Evolutionary conservation across 208 protist species (phyloP).

Genomic region (Acanthamoeba royreba): DNA sequence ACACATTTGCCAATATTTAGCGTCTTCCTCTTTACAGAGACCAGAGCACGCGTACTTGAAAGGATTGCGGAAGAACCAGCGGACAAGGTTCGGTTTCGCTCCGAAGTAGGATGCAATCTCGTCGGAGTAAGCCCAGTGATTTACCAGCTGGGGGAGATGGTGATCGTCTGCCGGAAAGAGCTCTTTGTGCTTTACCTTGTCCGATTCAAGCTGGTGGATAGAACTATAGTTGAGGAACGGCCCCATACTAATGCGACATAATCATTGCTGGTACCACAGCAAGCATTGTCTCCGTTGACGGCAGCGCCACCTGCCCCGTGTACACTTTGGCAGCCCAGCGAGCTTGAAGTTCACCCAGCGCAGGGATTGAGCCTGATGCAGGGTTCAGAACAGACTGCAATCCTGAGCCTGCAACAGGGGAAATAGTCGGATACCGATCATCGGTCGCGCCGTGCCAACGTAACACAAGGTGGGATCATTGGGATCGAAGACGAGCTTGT

Average conservation of each 20-base stretch:
- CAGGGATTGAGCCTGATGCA: constrained; percentile 28
- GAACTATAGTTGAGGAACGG: neutral
- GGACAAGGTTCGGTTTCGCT: constrained; percentile 17
- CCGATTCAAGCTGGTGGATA: neutral
- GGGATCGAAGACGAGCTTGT: constrained; percentile 44
- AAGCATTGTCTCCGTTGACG: neutral
- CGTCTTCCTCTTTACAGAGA: too few relatives aligned
- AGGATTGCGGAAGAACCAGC: constrained; percentile 43
- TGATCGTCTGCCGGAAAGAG: constrained; percentile 13
- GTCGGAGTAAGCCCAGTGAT: constrained; percentile 45
- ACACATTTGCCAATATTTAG: too few relatives aligned
- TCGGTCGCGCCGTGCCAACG: constrained; percentile 19
- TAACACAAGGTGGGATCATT: constrained; percentile 11
- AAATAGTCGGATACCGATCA: too few relatives aligned
- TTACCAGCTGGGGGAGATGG: constrained; percentile 34
- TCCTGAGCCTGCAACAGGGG: too few relatives aligned
- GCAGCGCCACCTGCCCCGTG: constrained; percentile 20
- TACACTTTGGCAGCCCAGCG: constrained; percentile 28
- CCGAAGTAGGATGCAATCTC: constrained; percentile 42
- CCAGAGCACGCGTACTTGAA: constrained; percentile 29
- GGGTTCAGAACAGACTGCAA: too few relatives aligned
- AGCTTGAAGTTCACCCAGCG: constrained; percentile 1
- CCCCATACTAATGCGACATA: neutral
- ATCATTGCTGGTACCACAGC: neutral
- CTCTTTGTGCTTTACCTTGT: neutral